Conservation (phyloP, 108 stramenopile genomes). For the Pelagomonas calceolata region DNA sequence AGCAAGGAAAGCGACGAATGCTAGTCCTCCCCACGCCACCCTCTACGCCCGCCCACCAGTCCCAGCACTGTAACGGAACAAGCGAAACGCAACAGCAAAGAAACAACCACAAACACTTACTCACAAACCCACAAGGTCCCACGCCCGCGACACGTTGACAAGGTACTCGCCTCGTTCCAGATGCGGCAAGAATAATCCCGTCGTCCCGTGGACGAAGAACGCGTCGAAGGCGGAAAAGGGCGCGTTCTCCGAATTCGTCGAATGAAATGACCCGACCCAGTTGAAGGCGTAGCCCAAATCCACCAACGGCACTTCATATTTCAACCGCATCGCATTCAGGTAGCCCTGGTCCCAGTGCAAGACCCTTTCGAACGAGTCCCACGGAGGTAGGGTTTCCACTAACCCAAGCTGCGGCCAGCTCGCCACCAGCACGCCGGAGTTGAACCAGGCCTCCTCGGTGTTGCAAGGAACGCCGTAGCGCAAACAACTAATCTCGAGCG, state of each 20-base stretch:
- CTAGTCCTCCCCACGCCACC: too few relatives aligned
- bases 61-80: too few relatives aligned
- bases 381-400: background rate
- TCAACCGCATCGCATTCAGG: background rate
- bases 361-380: background rate
- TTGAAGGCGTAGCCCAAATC: conserved; percentile 3
- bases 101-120: too few relatives aligned
- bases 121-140: background rate
- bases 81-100: too few relatives aligned
- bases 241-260: background rate
- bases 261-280: background rate
- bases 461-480: background rate
- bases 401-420: background rate
- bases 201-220: background rate
- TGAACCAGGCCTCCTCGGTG: background rate
- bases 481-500: background rate
- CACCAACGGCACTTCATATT: background rate
- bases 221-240: background rate
- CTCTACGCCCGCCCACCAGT: too few relatives aligned
- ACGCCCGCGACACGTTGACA: background rate
- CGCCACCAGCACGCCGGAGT: background rate
- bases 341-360: background rate
- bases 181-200: background rate
- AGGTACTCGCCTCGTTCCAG: background rate
- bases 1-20: too few relatives aligned